These are phyloP conservation scores for Globisporangium carolinianum DNA, from an alignment of 352 stramenopile genomes.

Conservation along the genomic window DNA sequence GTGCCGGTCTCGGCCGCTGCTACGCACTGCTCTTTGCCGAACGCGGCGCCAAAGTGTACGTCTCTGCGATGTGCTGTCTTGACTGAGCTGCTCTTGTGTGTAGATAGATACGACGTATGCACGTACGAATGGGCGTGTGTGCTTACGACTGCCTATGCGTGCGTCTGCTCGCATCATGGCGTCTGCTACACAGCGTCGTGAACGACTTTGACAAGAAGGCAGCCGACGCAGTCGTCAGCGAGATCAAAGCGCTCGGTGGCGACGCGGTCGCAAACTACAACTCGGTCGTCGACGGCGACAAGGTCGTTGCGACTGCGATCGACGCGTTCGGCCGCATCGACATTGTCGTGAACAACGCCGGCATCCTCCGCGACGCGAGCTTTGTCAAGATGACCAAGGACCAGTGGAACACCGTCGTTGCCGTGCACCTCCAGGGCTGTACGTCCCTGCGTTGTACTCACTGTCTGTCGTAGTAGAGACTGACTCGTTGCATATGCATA, in stretches of 20 bases:
- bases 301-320: conserved; percentile 73
- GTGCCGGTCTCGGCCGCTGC: conserved; percentile 60
- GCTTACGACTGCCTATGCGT: no score
- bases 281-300: conserved; percentile 78
- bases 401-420: conserved; percentile 82
- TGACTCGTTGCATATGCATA: neutral
- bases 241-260: conserved; percentile 69
- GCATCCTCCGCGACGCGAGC: conserved; percentile 88
- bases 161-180: no score
- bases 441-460: no score
- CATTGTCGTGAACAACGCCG: conserved; percentile 92
- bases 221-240: conserved; percentile 64
- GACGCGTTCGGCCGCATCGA: conserved; percentile 65
- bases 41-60: conserved; percentile 79
- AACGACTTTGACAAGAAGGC: conserved; percentile 66
- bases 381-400: conserved; percentile 89
- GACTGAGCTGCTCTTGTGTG: neutral
- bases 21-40: conserved; percentile 71
- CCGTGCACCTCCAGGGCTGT: conserved; percentile 76
- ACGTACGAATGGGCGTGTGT: neutral
- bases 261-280: conserved; percentile 79
- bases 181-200: conserved; percentile 35
- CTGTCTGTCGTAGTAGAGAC: neutral
- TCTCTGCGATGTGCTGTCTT: conserved; percentile 5
- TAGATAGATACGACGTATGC: no score